Evolutionary conservation across 2,329 filamentous ascomycete genomes (phyloP).

Genomic region (Talaromyces sp.): DNA sequence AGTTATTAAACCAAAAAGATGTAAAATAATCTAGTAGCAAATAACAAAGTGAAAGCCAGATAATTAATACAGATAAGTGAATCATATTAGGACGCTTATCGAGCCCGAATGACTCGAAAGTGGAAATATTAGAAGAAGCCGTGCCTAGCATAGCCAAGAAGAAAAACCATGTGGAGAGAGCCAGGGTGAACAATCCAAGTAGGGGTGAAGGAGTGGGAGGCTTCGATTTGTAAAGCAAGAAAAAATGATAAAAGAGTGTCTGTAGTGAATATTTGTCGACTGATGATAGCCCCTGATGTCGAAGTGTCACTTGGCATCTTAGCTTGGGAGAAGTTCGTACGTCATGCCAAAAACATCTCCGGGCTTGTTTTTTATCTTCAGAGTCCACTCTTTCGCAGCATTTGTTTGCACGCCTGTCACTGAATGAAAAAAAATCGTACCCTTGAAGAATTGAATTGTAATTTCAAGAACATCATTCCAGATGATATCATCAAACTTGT

Average conservation of each 20-base stretch:
- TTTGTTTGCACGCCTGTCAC: not conserved
- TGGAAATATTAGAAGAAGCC: not conserved
- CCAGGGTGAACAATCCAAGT: not conserved
- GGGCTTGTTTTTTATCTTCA: not conserved
- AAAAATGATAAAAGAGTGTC: not conserved
- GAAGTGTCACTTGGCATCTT: no score
- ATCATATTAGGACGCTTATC: not conserved
- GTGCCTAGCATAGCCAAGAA: no score
- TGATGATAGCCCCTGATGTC: not conserved
- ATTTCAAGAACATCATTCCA: not conserved
- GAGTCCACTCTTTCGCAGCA: not conserved
- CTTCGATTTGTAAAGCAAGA: not conserved
- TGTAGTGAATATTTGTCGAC: not conserved
- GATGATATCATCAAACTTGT: not conserved
- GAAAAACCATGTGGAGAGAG: not conserved
- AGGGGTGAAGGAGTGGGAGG: not conserved
- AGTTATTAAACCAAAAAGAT: no score
- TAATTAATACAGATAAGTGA: not conserved
- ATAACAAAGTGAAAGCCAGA: not conserved
- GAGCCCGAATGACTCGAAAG: not conserved
- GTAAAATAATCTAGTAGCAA: not conserved
- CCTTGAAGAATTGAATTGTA: not conserved
- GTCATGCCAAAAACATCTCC: not conserved
- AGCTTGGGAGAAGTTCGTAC: not conserved
- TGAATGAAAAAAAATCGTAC: not conserved